A percentile compares a stretch with the other conserved stretches of the same genome.
phyloP scores from a whole-genome alignment of 2,329 filamentous ascomycete genomes.

The Lachnellula arida region DNA sequence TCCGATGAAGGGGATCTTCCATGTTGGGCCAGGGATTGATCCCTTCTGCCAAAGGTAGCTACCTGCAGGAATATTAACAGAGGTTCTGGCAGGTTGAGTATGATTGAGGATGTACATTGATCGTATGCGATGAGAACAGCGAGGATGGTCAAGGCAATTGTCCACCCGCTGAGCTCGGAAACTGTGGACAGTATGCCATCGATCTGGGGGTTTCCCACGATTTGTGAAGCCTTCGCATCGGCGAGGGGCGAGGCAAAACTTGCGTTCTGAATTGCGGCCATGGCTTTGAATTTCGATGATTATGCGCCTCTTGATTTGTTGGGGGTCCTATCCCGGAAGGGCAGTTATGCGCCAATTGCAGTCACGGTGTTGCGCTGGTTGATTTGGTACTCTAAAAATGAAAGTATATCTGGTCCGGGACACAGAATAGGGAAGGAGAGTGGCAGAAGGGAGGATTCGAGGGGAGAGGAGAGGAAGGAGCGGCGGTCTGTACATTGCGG shows the following conservation, averaged over 20 bases:
- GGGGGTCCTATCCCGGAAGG: constrained; percentile 12
- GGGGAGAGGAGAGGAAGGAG: not conserved
- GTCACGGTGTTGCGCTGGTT: not conserved
- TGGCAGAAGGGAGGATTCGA: too few relatives aligned
- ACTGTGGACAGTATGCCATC: constrained; percentile 22
- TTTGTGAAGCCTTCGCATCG: constrained; percentile 26
- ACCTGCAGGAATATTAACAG: constrained; percentile 43
- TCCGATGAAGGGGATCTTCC: constrained; percentile 86
- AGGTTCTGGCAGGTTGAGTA: not conserved
- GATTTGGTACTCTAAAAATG: not conserved
- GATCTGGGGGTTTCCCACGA: constrained; percentile 24
- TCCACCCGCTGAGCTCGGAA: constrained; percentile 48
- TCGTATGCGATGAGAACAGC: constrained; percentile 76
- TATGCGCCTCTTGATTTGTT: constrained; percentile 5
- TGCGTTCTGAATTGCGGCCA: constrained; percentile 21
- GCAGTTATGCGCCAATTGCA: not conserved
- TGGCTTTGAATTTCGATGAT: not conserved
- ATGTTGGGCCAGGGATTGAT: constrained; percentile 66
- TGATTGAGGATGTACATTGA: constrained; percentile 58
- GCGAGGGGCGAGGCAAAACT: constrained; percentile 32
- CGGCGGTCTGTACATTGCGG: not conserved
- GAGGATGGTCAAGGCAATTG: constrained; percentile 65
- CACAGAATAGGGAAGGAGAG: not conserved
- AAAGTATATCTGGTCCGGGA: not conserved
- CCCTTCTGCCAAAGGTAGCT: constrained; percentile 73